These are phyloP conservation scores for Fusarium heterosporum DNA, from an alignment of 2,329 filamentous ascomycete genomes.

Conservation along the genomic window DNA sequence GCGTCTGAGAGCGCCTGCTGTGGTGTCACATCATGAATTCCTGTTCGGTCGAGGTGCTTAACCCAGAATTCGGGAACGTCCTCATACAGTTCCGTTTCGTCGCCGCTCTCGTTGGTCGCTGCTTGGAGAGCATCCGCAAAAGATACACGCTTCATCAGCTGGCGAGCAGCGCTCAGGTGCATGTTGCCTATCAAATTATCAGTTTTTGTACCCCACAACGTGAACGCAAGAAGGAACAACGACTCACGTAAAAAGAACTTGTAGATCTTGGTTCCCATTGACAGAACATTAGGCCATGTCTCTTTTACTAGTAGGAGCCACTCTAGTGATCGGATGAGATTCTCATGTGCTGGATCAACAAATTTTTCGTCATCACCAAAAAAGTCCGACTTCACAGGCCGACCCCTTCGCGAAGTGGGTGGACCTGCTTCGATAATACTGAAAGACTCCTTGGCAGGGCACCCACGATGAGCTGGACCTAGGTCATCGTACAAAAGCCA, in stretches of 20 bases:
- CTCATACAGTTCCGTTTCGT: slow-evolving; percentile 54
- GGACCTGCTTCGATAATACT: slow-evolving; percentile 61
- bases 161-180: slow-evolving; percentile 66
- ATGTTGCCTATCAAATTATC: slow-evolving; percentile 56
- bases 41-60: slow-evolving; percentile 52
- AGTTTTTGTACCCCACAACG: slow-evolving; percentile 1
- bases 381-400: slow-evolving; percentile 77
- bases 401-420: slow-evolving; percentile 58
- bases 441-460: slow-evolving; percentile 60
- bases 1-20: slow-evolving; percentile 65
- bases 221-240: no score
- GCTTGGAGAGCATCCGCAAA: slow-evolving; percentile 62
- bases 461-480: slow-evolving; percentile 48
- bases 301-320: slow-evolving; percentile 84
- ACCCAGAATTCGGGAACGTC: slow-evolving; percentile 56
- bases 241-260: slow-evolving; percentile 84
- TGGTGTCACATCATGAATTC: slow-evolving; percentile 52
- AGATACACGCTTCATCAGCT: slow-evolving; percentile 63
- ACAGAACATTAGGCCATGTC: slow-evolving; percentile 77
- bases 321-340: slow-evolving; percentile 81
- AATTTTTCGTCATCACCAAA: slow-evolving; percentile 70
- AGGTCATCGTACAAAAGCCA: slow-evolving; percentile 63
- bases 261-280: slow-evolving; percentile 77
- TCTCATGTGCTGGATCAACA: slow-evolving; percentile 72
- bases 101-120: slow-evolving; percentile 54